A percentile compares a stretch with the other conserved stretches of the same genome.
These are phyloP conservation scores for Penstemon davidsonii DNA, from an alignment of 257 asterid genomes.

Conservation along the genomic window DNA sequence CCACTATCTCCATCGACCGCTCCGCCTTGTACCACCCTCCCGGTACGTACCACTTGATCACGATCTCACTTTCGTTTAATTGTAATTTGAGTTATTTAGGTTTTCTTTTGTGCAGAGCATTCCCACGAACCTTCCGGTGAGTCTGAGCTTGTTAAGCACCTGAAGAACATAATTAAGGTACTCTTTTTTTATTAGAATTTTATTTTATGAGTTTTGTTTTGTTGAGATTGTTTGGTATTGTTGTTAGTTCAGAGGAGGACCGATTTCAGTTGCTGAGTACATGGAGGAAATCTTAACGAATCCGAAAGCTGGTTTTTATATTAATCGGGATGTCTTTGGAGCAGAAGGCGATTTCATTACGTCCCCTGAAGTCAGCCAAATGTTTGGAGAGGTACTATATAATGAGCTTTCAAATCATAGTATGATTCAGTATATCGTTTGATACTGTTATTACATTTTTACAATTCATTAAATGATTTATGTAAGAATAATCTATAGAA, in stretches of 20 bases:
- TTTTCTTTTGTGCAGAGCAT: slow-evolving; percentile 57
- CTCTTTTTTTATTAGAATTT: background rate
- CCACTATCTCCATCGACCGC: slow-evolving; percentile 82
- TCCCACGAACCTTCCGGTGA: slow-evolving; percentile 63
- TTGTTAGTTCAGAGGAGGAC: slow-evolving; percentile 91
- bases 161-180: slow-evolving; percentile 81
- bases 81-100: slow-evolving; percentile 14
- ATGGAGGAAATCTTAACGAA: slow-evolving; percentile 98
- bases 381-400: slow-evolving; percentile 83
- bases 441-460: too few species aligned
- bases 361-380: slow-evolving; percentile 99
- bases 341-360: slow-evolving; percentile 91
- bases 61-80: background rate
- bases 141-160: slow-evolving; percentile 85
- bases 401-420: background rate
- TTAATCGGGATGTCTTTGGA: slow-evolving; percentile 93
- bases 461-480: too few species aligned
- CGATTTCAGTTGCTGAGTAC: slow-evolving; percentile 92
- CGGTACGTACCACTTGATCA: slow-evolving; percentile 33
- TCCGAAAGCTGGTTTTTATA: slow-evolving; percentile 85
- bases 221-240: slow-evolving; percentile 20
- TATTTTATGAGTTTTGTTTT: background rate
- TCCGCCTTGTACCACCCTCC: slow-evolving; percentile 68
- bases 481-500: background rate
- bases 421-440: background rate